These are phyloP conservation scores for Quercus robur DNA, from an alignment of 306 rosid species.

Conservation along the genomic window DNA sequence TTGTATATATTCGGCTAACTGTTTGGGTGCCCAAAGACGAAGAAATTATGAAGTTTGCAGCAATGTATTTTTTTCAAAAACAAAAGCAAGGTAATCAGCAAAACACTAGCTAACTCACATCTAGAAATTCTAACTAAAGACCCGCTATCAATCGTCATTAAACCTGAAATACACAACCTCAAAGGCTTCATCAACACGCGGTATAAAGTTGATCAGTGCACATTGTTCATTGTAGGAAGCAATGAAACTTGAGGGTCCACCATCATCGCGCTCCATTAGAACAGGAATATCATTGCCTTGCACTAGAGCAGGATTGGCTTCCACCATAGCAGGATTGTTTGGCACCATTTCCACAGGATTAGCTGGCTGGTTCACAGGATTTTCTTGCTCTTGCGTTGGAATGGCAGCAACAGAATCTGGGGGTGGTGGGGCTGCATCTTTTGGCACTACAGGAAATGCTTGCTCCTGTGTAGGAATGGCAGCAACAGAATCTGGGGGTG, in stretches of 20 bases:
- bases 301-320: neutral
- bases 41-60: too few relatives aligned
- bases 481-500: neutral
- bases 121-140: neutral
- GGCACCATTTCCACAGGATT: neutral
- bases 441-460: too few relatives aligned
- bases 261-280: too few relatives aligned
- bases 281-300: too few relatives aligned
- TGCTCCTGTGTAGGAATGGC: neutral
- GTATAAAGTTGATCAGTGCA: neutral
- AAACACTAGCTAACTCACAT: neutral
- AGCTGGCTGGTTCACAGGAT: neutral
- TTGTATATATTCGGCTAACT: too few relatives aligned
- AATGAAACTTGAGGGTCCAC: neutral
- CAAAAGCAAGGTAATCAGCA: too few relatives aligned
- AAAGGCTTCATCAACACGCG: neutral
- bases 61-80: too few relatives aligned
- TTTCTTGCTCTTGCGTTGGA: neutral
- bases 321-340: neutral
- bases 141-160: neutral
- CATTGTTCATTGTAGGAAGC: neutral
- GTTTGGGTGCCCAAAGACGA: too few relatives aligned
- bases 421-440: neutral
- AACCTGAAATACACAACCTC: neutral
- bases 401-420: neutral